These are phyloP conservation scores for Echium plantagineum DNA, from an alignment of 257 asterid species.

Conservation along the genomic window DNA sequence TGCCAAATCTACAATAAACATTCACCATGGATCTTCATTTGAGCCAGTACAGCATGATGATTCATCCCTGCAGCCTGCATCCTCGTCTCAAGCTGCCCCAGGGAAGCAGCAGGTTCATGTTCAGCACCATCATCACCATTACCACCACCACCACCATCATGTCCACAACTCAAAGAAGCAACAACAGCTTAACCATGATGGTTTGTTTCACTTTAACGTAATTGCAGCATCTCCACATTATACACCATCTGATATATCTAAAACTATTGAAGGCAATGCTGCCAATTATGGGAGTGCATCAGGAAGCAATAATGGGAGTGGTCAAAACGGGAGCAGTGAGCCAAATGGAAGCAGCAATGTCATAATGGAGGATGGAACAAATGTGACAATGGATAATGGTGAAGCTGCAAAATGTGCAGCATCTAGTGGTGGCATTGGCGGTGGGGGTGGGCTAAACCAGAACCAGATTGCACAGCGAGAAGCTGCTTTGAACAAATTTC, in stretches of 20 bases:
- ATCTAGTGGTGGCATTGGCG: slow-evolving; percentile 21
- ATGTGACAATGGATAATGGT: slow-evolving; percentile 20
- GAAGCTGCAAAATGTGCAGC: slow-evolving; percentile 17
- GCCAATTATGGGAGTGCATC: slow-evolving; percentile 24
- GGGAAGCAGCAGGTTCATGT: slow-evolving; percentile 28
- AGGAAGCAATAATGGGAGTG: slow-evolving; percentile 17
- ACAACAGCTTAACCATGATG: slow-evolving; percentile 15
- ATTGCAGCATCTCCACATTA: slow-evolving; percentile 16
- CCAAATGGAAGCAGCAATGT: slow-evolving; percentile 28
- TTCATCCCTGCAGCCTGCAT: slow-evolving; percentile 17
- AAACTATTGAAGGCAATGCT: slow-evolving; percentile 25
- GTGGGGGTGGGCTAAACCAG: slow-evolving; percentile 24
- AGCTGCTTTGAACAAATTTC: slow-evolving; percentile 37
- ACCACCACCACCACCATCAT: slow-evolving; percentile 37
- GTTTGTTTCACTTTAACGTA: slow-evolving; percentile 13
- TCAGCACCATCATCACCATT: slow-evolving; percentile 41
- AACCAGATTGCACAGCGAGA: slow-evolving; percentile 27
- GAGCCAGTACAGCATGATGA: slow-evolving; percentile 22
- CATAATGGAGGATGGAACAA: slow-evolving; percentile 27
- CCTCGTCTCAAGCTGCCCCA: slow-evolving; percentile 15
- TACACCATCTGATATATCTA: slow-evolving; percentile 14
- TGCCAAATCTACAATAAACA: slow-evolving; percentile 14
- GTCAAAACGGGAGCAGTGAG: slow-evolving; percentile 26
- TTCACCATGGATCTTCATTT: slow-evolving; percentile 20
- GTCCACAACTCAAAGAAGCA: slow-evolving; percentile 21